These are phyloP conservation scores for Phoma sp. DNA, from an alignment of 2,329 filamentous ascomycete genomes.

Conservation along the genomic window DNA sequence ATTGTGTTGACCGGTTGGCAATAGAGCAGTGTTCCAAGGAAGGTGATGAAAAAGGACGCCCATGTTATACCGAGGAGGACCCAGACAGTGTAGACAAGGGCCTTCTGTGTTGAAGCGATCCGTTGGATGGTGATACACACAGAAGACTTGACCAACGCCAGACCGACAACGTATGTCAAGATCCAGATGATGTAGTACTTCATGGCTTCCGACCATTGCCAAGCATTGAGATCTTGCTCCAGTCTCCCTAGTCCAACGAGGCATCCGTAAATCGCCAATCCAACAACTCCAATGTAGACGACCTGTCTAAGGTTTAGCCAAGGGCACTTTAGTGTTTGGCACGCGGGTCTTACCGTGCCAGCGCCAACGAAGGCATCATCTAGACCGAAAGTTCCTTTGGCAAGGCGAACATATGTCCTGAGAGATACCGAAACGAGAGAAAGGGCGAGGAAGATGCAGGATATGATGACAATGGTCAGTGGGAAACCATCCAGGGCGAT, in stretches of 20 bases:
- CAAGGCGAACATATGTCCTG: conserved; percentile 23
- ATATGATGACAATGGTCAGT: conserved; percentile 24
- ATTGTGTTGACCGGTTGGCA: conserved; percentile 25
- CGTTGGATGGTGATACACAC: conserved; percentile 34
- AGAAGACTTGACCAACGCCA: conserved; percentile 31
- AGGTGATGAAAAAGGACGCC: conserved; percentile 31
- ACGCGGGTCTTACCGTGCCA: conserved; percentile 20
- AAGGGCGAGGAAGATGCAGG: conserved; percentile 22
- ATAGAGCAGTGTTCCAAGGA: conserved; percentile 27
- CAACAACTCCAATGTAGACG: conserved; percentile 19
- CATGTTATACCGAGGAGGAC: conserved; percentile 24
- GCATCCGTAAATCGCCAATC: conserved; percentile 23
- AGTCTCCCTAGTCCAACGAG: conserved; percentile 28
- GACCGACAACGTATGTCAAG: conserved; percentile 29
- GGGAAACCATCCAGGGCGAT: conserved; percentile 24
- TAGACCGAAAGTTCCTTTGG: conserved; percentile 22
- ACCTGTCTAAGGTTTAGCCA: conserved; percentile 11
- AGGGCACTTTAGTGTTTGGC: not conserved
- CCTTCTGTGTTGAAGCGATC: conserved; percentile 28
- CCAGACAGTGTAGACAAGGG: conserved; percentile 23
- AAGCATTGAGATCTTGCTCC: conserved; percentile 24
- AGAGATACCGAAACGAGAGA: conserved; percentile 24
- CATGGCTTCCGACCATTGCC: conserved; percentile 27
- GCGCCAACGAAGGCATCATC: conserved; percentile 27
- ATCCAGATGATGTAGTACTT: conserved; percentile 38